Conservation (phyloP, 108 stramenopile genomes). For the Fistulifera solaris region DNA sequence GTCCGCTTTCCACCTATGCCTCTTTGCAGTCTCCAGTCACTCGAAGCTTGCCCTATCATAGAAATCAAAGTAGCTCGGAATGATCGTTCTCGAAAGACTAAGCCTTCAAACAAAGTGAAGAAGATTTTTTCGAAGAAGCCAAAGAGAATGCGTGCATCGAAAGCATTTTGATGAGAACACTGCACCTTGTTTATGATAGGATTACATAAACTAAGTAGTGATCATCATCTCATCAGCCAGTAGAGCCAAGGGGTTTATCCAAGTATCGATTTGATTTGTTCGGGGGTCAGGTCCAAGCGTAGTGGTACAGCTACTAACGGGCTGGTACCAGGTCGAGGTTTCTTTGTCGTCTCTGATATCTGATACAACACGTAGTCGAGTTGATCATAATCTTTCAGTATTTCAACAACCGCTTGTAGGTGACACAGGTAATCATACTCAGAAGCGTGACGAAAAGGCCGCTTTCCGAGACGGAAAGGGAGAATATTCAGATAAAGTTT, state of each 20-base stretch:
- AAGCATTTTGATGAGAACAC: neutral
- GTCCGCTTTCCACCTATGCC: conserved; percentile 5
- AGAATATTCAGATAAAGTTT: conserved; percentile 54
- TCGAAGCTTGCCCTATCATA: neutral
- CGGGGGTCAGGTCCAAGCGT: conserved; percentile 48
- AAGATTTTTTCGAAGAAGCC: neutral
- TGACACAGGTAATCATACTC: conserved; percentile 72
- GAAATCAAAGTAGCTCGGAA: neutral
- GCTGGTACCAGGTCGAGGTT: conserved; percentile 49
- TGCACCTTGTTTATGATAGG: neutral
- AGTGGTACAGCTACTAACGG: conserved; percentile 66
- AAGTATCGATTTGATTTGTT: conserved; percentile 52
- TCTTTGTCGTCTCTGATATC: conserved; percentile 55
- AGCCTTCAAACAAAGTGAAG: neutral
- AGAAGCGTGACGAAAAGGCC: conserved; percentile 47
- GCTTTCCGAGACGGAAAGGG: conserved; percentile 44
- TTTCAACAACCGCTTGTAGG: conserved; percentile 67
- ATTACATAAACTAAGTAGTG: neutral
- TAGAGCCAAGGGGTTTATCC: conserved; percentile 4
- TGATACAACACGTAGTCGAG: conserved; percentile 50
- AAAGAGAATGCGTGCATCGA: neutral
- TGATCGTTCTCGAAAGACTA: neutral
- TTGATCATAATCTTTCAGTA: conserved; percentile 60
- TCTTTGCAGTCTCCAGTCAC: neutral
- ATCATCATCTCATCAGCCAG: too few species aligned